Conservation (phyloP, 148 eudicot genomes). For the Nyssa sinensis region DNA sequence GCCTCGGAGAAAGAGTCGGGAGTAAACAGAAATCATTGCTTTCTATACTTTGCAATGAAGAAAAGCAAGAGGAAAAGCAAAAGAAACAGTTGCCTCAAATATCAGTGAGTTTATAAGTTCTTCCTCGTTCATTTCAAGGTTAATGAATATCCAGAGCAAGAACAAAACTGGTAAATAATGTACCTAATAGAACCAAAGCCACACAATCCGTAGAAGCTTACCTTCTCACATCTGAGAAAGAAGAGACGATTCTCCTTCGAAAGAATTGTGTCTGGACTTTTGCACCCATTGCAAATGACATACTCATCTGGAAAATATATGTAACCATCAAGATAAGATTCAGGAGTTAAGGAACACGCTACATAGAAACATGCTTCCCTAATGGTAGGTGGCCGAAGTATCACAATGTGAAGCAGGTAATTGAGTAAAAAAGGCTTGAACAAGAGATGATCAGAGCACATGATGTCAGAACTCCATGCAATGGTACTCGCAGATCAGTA, state of each 20-base stretch:
- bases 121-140: no score
- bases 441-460: no score
- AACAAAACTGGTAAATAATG: neutral
- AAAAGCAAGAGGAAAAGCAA: no score
- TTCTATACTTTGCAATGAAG: no score
- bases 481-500: no score
- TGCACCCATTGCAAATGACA: conserved; percentile 97
- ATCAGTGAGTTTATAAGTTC: no score
- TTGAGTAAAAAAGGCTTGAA: neutral
- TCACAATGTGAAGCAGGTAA: neutral
- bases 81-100: no score
- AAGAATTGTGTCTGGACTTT: conserved; percentile 94
- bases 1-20: no score
- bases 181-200: neutral
- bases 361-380: neutral
- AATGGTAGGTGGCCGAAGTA: neutral
- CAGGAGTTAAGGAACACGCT: neutral
- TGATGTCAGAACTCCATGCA: neutral
- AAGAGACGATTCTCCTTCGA: conserved; percentile 87
- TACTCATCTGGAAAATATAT: conserved; percentile 64
- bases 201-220: conserved; percentile 22
- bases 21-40: no score
- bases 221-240: conserved; percentile 98
- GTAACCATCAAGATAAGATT: neutral
- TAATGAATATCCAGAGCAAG: no score